phyloP scores from a whole-genome alignment of 176 grass and related monocot genomes.

The Musa acuminata region DNA sequence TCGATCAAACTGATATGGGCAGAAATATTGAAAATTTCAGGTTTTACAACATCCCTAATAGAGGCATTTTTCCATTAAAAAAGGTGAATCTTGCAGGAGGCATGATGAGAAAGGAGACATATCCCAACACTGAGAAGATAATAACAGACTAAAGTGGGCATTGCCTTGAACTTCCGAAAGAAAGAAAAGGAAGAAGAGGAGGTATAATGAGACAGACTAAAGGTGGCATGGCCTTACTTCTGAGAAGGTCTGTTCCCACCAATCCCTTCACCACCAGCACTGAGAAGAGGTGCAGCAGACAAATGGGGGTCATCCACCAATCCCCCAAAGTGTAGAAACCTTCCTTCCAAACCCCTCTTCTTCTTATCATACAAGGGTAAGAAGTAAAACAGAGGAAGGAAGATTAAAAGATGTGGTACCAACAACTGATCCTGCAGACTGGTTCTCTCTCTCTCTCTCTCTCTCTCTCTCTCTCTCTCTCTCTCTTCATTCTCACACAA shows the following conservation, averaged over 20 bases:
- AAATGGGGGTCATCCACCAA: neutral
- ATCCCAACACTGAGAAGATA: neutral
- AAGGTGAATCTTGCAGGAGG: neutral
- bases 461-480: no score
- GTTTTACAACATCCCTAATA: neutral
- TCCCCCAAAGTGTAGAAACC: neutral
- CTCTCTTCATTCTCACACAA: no score
- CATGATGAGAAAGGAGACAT: neutral
- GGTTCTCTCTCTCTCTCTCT: no score
- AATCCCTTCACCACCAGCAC: slow-evolving; percentile 8
- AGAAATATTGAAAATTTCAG: neutral
- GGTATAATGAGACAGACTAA: neutral
- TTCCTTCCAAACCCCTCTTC: neutral
- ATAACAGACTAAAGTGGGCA: neutral
- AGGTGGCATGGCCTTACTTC: slow-evolving; percentile 8
- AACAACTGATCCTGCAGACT: neutral
- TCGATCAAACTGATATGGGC: no score
- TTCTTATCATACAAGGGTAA: neutral
- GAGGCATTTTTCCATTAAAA: neutral
- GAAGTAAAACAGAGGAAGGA: neutral
- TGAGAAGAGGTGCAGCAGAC: slow-evolving; percentile 9
- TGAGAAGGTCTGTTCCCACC: slow-evolving; percentile 5
- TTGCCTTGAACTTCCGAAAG: neutral
- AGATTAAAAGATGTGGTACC: neutral
- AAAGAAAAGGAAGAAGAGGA: neutral